These are phyloP conservation scores for Syzygium syzygioides DNA, from an alignment of 441 rosid genomes.

Conservation along the genomic window DNA sequence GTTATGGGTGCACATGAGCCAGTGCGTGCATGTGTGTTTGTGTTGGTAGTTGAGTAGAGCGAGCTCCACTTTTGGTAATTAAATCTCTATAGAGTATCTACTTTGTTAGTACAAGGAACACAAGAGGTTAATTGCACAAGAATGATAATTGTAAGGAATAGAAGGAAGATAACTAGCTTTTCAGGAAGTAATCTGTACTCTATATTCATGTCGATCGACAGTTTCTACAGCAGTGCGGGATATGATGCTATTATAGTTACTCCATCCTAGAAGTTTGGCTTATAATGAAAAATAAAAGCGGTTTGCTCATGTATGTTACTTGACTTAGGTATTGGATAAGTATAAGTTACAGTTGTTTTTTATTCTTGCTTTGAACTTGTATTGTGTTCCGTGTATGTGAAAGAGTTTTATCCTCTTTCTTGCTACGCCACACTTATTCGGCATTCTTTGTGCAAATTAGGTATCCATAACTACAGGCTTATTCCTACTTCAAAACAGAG, in stretches of 20 bases:
- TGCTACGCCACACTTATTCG: not conserved
- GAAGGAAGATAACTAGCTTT: not conserved
- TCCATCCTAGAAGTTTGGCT: not conserved
- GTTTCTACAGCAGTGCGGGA: not conserved
- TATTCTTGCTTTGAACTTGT: not conserved
- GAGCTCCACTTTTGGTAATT: not conserved
- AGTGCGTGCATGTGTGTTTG: not conserved
- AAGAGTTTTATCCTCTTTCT: not conserved
- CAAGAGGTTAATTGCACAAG: not conserved
- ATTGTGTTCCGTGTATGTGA: not conserved
- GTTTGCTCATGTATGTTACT: not conserved
- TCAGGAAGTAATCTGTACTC: not conserved
- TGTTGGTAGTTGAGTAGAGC: not conserved
- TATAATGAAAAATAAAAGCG: not conserved
- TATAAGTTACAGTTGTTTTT: not conserved
- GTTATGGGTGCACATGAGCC: not conserved
- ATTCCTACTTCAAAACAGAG: conserved; percentile 65
- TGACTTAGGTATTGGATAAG: not conserved
- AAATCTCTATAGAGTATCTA: not conserved
- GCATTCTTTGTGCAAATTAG: conserved; percentile 16
- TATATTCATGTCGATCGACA: not conserved
- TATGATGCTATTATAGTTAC: not conserved
- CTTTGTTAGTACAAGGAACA: not conserved
- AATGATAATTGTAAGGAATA: not conserved
- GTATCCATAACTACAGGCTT: conserved; percentile 62